Percentiles rank a stretch among this genome's conserved stretches.
Conservation (phyloP, 2,329 filamentous ascomycete genomes). For the Penicillium hordei region DNA sequence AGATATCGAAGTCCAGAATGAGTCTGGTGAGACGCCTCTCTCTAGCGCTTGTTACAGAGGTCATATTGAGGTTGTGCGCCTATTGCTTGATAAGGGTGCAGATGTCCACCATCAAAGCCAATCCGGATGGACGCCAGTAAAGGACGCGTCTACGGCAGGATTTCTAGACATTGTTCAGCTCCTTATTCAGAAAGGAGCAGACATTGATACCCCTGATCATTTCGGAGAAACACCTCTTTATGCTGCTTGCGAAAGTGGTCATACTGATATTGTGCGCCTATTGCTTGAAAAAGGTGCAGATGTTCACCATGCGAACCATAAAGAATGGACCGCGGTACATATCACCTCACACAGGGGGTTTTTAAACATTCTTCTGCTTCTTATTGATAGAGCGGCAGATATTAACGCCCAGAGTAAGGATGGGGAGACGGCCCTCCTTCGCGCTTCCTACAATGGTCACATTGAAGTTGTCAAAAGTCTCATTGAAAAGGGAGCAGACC, state of each 20-base stretch:
- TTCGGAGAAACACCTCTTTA: not conserved
- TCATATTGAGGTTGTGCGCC: not conserved
- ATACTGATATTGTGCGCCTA: not conserved
- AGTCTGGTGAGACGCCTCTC: not conserved
- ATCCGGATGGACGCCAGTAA: no score
- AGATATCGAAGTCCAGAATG: not conserved
- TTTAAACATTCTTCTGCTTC: no score
- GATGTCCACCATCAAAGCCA: no score
- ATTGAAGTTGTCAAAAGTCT: not conserved
- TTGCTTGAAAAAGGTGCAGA: not conserved
- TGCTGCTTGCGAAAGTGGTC: not conserved
- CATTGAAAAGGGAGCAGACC: not conserved
- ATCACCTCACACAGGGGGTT: no score
- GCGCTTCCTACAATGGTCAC: no score
- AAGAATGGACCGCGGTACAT: no score
- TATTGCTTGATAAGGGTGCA: no score
- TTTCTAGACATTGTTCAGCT: not conserved
- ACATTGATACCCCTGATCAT: not conserved
- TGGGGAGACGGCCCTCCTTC: no score
- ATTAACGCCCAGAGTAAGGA: no score
- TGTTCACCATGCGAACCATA: not conserved
- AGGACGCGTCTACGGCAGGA: no score
- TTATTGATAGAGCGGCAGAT: no score
- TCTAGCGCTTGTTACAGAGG: not conserved
- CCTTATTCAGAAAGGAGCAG: not conserved